Conservation (phyloP, 1,284 basidiomycete species). For the Rhodotorula sp. region DNA sequence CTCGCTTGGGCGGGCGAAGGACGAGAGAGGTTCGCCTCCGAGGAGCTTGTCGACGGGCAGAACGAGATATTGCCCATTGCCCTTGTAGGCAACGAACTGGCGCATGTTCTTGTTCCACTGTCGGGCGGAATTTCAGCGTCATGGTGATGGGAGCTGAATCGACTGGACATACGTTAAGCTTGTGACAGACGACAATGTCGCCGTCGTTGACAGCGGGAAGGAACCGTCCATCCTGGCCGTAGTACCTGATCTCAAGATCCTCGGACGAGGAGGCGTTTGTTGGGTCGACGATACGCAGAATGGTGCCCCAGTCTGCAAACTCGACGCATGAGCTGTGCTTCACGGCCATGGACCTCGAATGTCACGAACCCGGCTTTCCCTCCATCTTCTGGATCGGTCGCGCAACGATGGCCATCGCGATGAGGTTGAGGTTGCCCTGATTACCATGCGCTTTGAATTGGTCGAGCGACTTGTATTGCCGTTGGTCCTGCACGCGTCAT, state of each 20-base stretch:
- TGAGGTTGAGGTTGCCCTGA: neutral
- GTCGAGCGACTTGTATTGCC: neutral
- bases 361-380: neutral
- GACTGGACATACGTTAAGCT: slow-evolving; percentile 9
- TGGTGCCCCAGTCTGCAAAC: slow-evolving; percentile 1
- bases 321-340: neutral
- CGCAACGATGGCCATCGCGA: slow-evolving; percentile 7
- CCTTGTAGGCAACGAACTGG: neutral
- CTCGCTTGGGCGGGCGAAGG: neutral
- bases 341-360: too few species aligned
- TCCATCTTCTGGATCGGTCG: neutral
- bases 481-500: neutral
- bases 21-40: neutral
- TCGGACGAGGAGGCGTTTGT: neutral
- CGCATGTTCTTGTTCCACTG: slow-evolving; percentile 22
- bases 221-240: neutral
- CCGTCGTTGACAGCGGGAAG: slow-evolving; percentile 3
- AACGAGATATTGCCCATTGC: slow-evolving; percentile 11
- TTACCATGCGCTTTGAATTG: neutral
- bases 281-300: slow-evolving; percentile 13
- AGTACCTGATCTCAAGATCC: neutral
- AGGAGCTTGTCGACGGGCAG: slow-evolving; percentile 8
- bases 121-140: neutral
- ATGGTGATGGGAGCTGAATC: neutral
- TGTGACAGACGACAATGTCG: slow-evolving; percentile 22